Evolutionary conservation across 2,329 filamentous ascomycete species (phyloP).

Genomic region (Didymella arachidicola): DNA sequence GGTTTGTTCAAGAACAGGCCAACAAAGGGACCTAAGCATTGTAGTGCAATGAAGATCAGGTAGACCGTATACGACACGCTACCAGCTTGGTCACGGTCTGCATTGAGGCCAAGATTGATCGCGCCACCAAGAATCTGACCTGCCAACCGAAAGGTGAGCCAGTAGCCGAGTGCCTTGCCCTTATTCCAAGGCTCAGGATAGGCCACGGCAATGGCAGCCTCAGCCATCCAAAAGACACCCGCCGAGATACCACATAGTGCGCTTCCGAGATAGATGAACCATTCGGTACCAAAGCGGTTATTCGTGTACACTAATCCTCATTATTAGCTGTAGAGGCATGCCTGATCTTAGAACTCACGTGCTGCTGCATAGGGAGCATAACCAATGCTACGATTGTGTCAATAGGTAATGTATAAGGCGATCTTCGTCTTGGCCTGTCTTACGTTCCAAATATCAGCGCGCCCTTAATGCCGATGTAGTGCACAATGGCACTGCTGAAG

Average conservation of each 20-base stretch:
- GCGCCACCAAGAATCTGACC: slow-evolving; percentile 76
- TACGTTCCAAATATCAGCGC: slow-evolving; percentile 74
- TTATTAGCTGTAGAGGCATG: not conserved
- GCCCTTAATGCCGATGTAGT: slow-evolving; percentile 73
- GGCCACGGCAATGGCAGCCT: slow-evolving; percentile 74
- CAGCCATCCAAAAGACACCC: slow-evolving; percentile 78
- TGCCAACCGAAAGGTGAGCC: slow-evolving; percentile 67
- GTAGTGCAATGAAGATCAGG: slow-evolving; percentile 73
- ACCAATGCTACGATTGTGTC: slow-evolving; percentile 58
- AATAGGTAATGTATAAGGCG: not conserved
- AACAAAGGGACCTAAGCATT: slow-evolving; percentile 70
- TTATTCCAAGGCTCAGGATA: slow-evolving; percentile 70
- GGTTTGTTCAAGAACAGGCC: slow-evolving; percentile 70
- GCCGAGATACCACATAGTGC: slow-evolving; percentile 74
- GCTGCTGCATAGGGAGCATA: slow-evolving; percentile 75
- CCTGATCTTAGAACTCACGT: slow-evolving; percentile 35
- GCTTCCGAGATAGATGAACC: slow-evolving; percentile 73
- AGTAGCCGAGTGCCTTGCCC: slow-evolving; percentile 65
- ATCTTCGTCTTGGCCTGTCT: slow-evolving; percentile 25
- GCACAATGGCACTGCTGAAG: slow-evolving; percentile 69
- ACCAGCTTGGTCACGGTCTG: slow-evolving; percentile 63
- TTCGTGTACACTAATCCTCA: slow-evolving; percentile 64
- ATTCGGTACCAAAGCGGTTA: slow-evolving; percentile 72
- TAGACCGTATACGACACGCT: slow-evolving; percentile 75
- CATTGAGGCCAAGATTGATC: slow-evolving; percentile 74